Evolutionary conservation across 2,329 filamentous ascomycete genomes (phyloP).

Genomic region (Ophiostoma fasciatum): DNA sequence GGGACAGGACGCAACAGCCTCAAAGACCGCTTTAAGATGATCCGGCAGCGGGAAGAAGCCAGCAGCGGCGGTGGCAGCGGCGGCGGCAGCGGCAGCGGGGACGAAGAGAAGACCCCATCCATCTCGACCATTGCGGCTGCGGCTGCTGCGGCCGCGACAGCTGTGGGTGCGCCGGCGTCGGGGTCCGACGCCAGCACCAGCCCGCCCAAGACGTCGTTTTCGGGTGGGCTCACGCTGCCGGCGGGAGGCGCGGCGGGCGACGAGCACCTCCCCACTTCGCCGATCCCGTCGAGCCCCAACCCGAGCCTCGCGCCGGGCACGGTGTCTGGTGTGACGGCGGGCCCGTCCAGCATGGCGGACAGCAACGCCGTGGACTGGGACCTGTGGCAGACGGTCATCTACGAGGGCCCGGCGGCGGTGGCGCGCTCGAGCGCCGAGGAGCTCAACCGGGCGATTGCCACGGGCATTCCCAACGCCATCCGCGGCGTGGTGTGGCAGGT

Average conservation of each 20-base stretch:
- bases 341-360: constrained; percentile 55
- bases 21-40: constrained; percentile 63
- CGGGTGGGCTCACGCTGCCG: too few species aligned
- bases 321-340: constrained; percentile 63
- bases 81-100: constrained; percentile 14
- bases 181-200: background rate
- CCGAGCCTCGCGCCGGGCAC: constrained; percentile 68
- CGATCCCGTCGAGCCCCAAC: constrained; percentile 50
- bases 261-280: constrained; percentile 23
- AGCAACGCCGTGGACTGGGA: constrained; percentile 87
- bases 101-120: too few species aligned
- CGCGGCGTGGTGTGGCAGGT: constrained; percentile 99
- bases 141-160: too few species aligned
- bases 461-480: constrained; percentile 86
- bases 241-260: background rate
- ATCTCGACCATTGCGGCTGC: too few species aligned
- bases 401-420: constrained; percentile 81
- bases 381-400: constrained; percentile 90
- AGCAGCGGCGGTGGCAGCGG: constrained; percentile 35
- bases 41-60: constrained; percentile 63
- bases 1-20: constrained; percentile 46
- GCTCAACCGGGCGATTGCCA: constrained; percentile 78
- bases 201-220: constrained; percentile 2
- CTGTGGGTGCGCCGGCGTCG: too few species aligned
- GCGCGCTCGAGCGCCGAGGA: constrained; percentile 79